Percentiles rank a stretch among this genome's conserved stretches.
These are phyloP conservation scores for Glarea lozoyensis DNA, from an alignment of 495 filamentous ascomycete genomes.

Conservation along the genomic window DNA sequence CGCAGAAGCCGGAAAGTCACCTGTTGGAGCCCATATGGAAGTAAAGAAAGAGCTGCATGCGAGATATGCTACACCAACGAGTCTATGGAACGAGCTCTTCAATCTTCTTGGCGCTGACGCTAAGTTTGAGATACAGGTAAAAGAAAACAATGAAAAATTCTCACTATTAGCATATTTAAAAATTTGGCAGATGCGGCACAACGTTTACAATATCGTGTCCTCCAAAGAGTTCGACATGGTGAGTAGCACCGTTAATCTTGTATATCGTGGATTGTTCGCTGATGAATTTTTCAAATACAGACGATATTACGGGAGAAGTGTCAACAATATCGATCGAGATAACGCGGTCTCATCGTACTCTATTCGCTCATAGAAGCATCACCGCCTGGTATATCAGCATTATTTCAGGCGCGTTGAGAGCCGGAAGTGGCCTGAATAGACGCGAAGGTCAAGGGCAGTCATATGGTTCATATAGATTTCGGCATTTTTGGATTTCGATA, in stretches of 20 bases:
- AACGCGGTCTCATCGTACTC: no score
- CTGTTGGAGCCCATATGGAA: background rate
- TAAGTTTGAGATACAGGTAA: conserved; percentile 3
- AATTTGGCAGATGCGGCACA: conserved; percentile 1
- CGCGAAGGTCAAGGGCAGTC: no score
- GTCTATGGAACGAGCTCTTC: background rate
- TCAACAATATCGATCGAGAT: background rate
- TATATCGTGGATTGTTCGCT: no score
- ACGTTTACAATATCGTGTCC: conserved; percentile 3
- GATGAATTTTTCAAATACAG: background rate
- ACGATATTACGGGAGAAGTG: background rate
- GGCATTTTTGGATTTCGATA: no score
- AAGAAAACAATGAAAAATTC: background rate
- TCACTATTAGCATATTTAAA: background rate
- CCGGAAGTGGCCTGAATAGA: no score
- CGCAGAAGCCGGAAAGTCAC: background rate
- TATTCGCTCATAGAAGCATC: no score
- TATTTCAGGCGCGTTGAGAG: no score
- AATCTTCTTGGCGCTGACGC: conserved; percentile 1
- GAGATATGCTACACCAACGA: conserved; percentile 1
- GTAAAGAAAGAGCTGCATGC: background rate
- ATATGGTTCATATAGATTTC: no score
- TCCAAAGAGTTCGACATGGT: background rate
- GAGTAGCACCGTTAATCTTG: background rate
- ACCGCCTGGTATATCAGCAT: no score